Percentiles rank a stretch among this genome's conserved stretches.
These are phyloP conservation scores for Protea cynaroides DNA, from an alignment of 164 flowering plant species.

Conservation along the genomic window DNA sequence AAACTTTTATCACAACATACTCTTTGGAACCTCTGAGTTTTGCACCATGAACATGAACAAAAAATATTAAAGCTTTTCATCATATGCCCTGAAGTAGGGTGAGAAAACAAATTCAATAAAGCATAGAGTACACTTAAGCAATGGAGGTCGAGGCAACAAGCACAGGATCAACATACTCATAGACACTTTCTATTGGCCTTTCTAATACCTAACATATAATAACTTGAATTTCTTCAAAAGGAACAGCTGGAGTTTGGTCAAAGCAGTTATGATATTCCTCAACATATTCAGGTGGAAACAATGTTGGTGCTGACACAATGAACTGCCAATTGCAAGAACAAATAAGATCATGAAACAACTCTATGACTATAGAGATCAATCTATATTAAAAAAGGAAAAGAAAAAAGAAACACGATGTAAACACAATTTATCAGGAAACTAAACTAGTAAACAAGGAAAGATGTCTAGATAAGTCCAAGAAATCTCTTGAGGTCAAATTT, in stretches of 20 bases:
- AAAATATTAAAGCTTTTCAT: constrained; percentile 6
- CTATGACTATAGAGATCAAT: neutral
- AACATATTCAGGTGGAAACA: constrained; percentile 87
- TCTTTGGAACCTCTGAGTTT: constrained; percentile 69
- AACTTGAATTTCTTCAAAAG: constrained; percentile 66
- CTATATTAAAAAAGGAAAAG: too few species aligned
- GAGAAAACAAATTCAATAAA: neutral
- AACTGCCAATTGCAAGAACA: constrained; percentile 41
- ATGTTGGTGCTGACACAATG: constrained; percentile 91
- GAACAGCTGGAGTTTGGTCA: constrained; percentile 81
- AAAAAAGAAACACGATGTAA: neutral
- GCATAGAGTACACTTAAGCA: constrained; percentile 58
- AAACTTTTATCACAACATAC: constrained; percentile 90
- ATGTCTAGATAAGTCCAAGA: neutral
- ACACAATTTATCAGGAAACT: neutral
- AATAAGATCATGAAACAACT: constrained; percentile 2
- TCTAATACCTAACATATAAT: constrained; percentile 69
- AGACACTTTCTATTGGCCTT: constrained; percentile 74
- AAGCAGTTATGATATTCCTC: constrained; percentile 90
- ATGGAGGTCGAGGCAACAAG: constrained; percentile 98
- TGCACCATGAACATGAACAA: constrained; percentile 83
- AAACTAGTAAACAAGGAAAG: neutral
- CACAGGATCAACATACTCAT: constrained; percentile 81
- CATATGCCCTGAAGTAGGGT: neutral
- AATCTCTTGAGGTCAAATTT: neutral